A percentile compares a stretch with the other conserved stretches of the same genome.
Evolutionary conservation across 2,329 filamentous ascomycete species (phyloP).

Genomic region (Ciborinia camelliae): DNA sequence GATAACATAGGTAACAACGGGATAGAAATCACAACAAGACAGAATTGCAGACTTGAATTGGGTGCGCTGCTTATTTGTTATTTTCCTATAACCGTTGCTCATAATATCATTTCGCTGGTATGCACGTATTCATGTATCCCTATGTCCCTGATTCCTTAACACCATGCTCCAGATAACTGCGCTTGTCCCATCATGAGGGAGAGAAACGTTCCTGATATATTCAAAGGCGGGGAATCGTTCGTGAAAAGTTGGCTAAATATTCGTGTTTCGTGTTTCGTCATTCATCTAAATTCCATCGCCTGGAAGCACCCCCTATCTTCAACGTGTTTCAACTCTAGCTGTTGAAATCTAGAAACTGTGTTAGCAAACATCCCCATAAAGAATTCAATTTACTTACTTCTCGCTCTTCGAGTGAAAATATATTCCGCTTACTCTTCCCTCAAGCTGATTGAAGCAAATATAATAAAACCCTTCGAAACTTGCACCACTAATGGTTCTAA

Average conservation of each 20-base stretch:
- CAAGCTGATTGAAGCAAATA: conserved; percentile 94
- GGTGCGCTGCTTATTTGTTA: too few species aligned
- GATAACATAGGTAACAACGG: too few species aligned
- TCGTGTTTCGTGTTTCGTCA: conserved; percentile 37
- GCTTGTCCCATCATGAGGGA: conserved; percentile 1
- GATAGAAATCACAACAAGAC: too few species aligned
- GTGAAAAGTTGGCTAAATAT: background rate
- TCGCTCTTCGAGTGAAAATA: conserved; percentile 99
- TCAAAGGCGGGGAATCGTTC: background rate
- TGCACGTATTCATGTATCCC: conserved; percentile 10
- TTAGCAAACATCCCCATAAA: conserved; percentile 22
- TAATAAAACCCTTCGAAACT: conserved; percentile 99
- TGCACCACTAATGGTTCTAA: conserved; percentile 85
- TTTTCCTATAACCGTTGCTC: too few species aligned
- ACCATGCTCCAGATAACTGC: conserved; percentile 16
- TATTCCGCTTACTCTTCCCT: conserved; percentile 83
- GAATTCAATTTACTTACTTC: conserved; percentile 62
- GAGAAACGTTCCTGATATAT: background rate
- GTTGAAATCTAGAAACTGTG: conserved; percentile 68
- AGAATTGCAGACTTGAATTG: too few species aligned
- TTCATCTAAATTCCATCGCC: conserved; percentile 83
- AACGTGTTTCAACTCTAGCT: conserved; percentile 86
- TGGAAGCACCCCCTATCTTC: conserved; percentile 78
- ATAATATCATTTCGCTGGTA: background rate
- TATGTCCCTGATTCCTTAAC: conserved; percentile 10